phyloP scores from a whole-genome alignment of 208 protist genomes.

The Acanthamoeba healyi region DNA sequence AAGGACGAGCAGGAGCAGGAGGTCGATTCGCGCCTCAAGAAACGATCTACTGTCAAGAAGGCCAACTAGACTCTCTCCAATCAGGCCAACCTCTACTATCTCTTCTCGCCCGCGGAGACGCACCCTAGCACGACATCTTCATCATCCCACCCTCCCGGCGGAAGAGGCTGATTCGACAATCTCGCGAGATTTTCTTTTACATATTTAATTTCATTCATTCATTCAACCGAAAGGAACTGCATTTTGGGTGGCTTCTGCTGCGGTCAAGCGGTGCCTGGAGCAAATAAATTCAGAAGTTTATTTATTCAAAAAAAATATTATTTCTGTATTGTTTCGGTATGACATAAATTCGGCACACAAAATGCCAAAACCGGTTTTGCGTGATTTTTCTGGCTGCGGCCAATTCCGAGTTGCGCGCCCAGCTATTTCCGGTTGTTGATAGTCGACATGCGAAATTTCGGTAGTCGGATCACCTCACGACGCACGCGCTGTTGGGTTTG shows the following conservation, averaged over 20 bases:
- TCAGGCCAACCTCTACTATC: neutral
- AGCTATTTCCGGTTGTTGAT: neutral
- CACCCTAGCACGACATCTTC: neutral
- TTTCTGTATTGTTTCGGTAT: too few relatives aligned
- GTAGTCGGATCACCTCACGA: neutral
- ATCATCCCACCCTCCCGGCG: neutral
- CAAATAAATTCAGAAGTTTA: too few relatives aligned
- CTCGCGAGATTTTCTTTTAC: too few relatives aligned
- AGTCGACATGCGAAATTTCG: neutral
- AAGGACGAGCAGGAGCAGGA: conserved; percentile 69
- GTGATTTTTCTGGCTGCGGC: neutral
- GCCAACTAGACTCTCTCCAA: neutral
- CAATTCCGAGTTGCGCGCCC: too few relatives aligned
- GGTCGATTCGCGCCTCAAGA: neutral
- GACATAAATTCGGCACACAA: neutral
- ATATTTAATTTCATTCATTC: too few relatives aligned
- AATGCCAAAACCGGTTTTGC: neutral
- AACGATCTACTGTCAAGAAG: neutral
- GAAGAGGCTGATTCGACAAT: too few relatives aligned
- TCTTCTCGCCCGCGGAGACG: too few relatives aligned
- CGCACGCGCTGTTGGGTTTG: too few relatives aligned
- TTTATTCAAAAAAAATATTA: too few relatives aligned
- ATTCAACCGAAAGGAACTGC: too few relatives aligned
- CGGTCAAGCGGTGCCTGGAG: too few relatives aligned
- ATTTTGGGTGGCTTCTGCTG: too few relatives aligned